Evolutionary conservation across 306 rosid species (phyloP).

Genomic region (Lathyrus aphaca): DNA sequence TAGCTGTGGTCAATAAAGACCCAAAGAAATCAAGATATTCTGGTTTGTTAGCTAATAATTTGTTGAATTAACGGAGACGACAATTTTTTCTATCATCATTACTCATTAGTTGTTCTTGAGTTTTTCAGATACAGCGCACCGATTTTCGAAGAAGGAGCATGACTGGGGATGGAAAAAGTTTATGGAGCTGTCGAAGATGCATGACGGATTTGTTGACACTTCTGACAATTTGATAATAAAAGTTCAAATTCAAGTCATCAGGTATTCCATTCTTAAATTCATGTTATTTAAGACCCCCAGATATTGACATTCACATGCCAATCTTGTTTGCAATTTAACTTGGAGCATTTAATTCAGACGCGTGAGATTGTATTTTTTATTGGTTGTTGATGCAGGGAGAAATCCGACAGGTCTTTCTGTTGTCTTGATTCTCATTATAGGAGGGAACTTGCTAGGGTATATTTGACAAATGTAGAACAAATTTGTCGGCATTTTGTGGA

Average conservation of each 20-base stretch:
- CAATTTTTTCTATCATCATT: constrained; percentile 10
- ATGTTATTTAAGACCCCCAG: constrained; percentile 20
- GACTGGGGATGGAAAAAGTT: constrained; percentile 99
- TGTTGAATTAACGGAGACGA: constrained; percentile 33
- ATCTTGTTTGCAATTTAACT: not conserved
- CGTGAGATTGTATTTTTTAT: constrained; percentile 31
- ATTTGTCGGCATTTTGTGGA: constrained; percentile 98
- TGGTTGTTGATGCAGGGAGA: constrained; percentile 71
- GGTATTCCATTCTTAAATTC: constrained; percentile 54
- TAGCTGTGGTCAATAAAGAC: constrained; percentile 95
- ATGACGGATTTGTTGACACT: constrained; percentile 91
- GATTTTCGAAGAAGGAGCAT: constrained; percentile 99
- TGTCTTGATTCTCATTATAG: constrained; percentile 98
- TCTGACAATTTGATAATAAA: constrained; percentile 91
- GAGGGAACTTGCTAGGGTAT: constrained; percentile 99
- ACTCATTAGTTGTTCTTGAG: constrained; percentile 36
- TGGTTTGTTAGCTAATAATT: constrained; percentile 60
- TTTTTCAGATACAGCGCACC: constrained; percentile 89
- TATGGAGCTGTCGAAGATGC: constrained; percentile 94
- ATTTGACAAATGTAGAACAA: constrained; percentile 96
- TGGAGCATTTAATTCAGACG: constrained; percentile 34
- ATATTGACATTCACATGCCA: not conserved
- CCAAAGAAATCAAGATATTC: constrained; percentile 94
- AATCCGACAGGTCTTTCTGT: constrained; percentile 91
- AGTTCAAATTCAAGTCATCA: constrained; percentile 99